A percentile compares a stretch with the other conserved stretches of the same genome.
These are phyloP conservation scores for Paramecium sexaurelia DNA, from an alignment of 73 alveolate genomes.

Conservation along the genomic window DNA sequence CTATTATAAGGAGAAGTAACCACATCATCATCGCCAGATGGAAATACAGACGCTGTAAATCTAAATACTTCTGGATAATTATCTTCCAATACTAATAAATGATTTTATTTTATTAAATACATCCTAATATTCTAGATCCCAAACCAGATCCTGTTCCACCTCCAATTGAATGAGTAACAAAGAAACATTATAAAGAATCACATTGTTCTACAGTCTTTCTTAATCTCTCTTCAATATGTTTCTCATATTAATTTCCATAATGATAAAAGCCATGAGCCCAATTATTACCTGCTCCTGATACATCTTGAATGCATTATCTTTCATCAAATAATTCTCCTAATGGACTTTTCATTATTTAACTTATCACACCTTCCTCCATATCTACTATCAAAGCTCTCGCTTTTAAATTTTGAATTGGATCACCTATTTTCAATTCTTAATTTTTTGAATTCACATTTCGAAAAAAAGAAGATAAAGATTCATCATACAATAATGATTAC, in stretches of 20 bases:
- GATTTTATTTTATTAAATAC: not conserved
- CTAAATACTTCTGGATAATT: slow-evolving; percentile 94
- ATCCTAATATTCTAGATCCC: slow-evolving; percentile 94
- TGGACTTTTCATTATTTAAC: slow-evolving; percentile 92
- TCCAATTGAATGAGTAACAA: slow-evolving; percentile 98
- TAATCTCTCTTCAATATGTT: slow-evolving; percentile 92
- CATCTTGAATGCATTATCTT: slow-evolving; percentile 95
- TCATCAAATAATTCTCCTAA: slow-evolving; percentile 98
- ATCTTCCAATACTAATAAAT: slow-evolving; percentile 82
- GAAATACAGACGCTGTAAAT: slow-evolving; percentile 99
- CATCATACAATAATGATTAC: slow-evolving; percentile 80
- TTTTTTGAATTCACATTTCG: slow-evolving; percentile 86
- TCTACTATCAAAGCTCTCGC: slow-evolving; percentile 96
- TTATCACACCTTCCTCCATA: slow-evolving; percentile 99
- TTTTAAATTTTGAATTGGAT: slow-evolving; percentile 72
- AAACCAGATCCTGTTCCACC: slow-evolving; percentile 99
- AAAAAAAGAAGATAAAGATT: slow-evolving; percentile 90
- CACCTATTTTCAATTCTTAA: slow-evolving; percentile 73
- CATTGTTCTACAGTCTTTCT: slow-evolving; percentile 97
- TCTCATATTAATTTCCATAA: slow-evolving; percentile 68
- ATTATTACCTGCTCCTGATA: slow-evolving; percentile 84
- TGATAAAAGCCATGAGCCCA: slow-evolving; percentile 71
- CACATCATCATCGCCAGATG: slow-evolving; percentile 99
- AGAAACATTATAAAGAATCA: slow-evolving; percentile 98
- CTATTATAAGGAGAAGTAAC: slow-evolving; percentile 99